Evolutionary conservation across 1,284 basidiomycete genomes (phyloP), one percentile per base, ranked within the genome.

Genomic region (Blastosporella zonata): DNA sequence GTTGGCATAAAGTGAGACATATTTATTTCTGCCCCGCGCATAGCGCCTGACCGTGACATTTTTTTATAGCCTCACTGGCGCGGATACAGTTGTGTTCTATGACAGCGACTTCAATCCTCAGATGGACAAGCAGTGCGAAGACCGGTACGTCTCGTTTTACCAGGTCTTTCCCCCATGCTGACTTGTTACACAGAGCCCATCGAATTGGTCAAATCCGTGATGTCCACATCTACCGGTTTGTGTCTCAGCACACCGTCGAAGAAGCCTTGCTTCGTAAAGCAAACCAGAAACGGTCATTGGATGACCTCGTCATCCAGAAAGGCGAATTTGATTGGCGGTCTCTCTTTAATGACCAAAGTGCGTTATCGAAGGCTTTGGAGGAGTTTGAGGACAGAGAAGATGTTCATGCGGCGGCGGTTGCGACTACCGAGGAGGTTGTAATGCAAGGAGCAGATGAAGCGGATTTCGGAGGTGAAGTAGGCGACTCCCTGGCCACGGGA

Each of bases 41-140:
- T 31, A 46, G 15, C 36, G 23, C 46, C 34, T 43, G 50, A 45
- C 25, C 36, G 15, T 8, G 9, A n/a, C 13, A 43, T 50, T 34
- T 10, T 27, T n/a, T 60, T n/a, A n/a, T n/a, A 91, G 88, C 62
- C 69, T 95, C 49, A 95, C 95, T 7, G 95, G 95, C n/a, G 95
- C 95, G 13, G 93, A 97, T 64, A 97, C 93, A 0, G 95, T 98
- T 56, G 80, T 97, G 45, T 96, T 95, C 68, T 97, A 97, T 64
- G 95, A 98, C 64, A 92, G 92, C 48, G 96, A 98, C 67, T 98
- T 97, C 77, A 97, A 97, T 61, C 94, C 94, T 0, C 93, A 96
- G 56, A 97, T 97, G 87, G 95, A 98, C 64, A 78, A 87, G 46
- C 95, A 98, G 67, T 97, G 95, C 67, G 95, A 97, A 73, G 95